Percentiles rank a stretch among this genome's conserved stretches.
Conservation (phyloP, 1,139 yeast genomes). For the Geotrichum histeridarum region DNA sequence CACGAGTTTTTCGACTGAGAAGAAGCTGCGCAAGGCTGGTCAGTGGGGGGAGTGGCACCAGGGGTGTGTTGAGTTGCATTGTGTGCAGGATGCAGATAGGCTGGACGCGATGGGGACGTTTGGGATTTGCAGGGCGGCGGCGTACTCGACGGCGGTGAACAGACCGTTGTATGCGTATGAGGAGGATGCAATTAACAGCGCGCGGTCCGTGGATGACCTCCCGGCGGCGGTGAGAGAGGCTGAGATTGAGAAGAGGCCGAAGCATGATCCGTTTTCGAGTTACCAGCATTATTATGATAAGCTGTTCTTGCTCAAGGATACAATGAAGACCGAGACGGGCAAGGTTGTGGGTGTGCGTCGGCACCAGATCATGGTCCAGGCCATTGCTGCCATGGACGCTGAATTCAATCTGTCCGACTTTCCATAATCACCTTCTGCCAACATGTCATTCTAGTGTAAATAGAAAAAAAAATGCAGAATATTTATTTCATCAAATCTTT, state of each 20-base stretch:
- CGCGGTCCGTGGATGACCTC: slow-evolving; percentile 44
- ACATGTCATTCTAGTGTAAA: background rate
- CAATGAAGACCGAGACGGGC: slow-evolving; percentile 34
- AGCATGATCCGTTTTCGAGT: slow-evolving; percentile 11
- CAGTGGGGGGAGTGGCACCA: slow-evolving; percentile 33
- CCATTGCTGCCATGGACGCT: slow-evolving; percentile 24
- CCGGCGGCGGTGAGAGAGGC: slow-evolving; percentile 7
- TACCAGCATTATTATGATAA: slow-evolving; percentile 35
- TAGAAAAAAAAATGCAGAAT: background rate
- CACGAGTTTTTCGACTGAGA: slow-evolving; percentile 35
- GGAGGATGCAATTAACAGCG: slow-evolving; percentile 50
- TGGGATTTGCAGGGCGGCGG: slow-evolving; percentile 37
- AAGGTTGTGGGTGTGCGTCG: slow-evolving; percentile 28
- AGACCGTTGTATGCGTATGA: slow-evolving; percentile 43
- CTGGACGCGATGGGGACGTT: slow-evolving; percentile 40
- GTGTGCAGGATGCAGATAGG: slow-evolving; percentile 40
- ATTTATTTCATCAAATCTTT: background rate
- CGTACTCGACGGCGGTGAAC: slow-evolving; percentile 33
- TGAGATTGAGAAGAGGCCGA: background rate
- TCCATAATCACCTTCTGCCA: background rate
- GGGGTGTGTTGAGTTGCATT: slow-evolving; percentile 32
- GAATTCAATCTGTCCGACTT: slow-evolving; percentile 21
- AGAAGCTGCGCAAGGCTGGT: slow-evolving; percentile 26
- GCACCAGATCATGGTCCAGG: slow-evolving; percentile 29
- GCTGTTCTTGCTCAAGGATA: slow-evolving; percentile 30